A percentile compares a stretch with the other conserved stretches of the same genome.
phyloP scores from a whole-genome alignment of 2,329 filamentous ascomycete species.

The Penicillium hesseltinei region DNA sequence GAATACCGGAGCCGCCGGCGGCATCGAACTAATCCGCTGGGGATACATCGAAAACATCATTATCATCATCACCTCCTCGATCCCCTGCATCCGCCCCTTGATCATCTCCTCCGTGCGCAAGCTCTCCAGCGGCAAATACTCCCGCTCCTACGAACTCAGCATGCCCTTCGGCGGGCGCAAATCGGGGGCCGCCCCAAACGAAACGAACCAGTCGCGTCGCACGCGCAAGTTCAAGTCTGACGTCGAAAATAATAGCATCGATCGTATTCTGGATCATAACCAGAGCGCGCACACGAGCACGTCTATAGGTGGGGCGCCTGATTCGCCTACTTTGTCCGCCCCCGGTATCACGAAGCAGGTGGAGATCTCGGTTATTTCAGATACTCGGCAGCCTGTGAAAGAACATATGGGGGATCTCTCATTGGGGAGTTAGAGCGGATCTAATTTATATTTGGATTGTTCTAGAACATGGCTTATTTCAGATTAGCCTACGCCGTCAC shows the following conservation, averaged over 20 bases:
- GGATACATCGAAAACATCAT: constrained; percentile 30
- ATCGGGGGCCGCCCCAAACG: constrained; percentile 13
- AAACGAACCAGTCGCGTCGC: constrained; percentile 17
- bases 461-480: neutral
- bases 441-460: neutral
- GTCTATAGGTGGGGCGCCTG: constrained; percentile 7
- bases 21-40: constrained; percentile 31
- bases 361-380: constrained; percentile 26
- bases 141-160: constrained; percentile 31
- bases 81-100: constrained; percentile 32
- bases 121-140: constrained; percentile 25
- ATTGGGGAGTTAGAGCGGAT: neutral
- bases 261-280: constrained; percentile 25
- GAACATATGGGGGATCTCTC: neutral
- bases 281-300: constrained; percentile 11
- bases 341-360: constrained; percentile 31
- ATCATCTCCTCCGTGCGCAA: constrained; percentile 33
- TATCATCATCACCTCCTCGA: constrained; percentile 33
- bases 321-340: constrained; percentile 9
- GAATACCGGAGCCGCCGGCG: constrained; percentile 25
- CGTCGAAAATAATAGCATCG: constrained; percentile 25
- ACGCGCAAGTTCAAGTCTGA: constrained; percentile 15
- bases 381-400: neutral
- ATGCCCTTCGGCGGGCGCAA: constrained; percentile 22
- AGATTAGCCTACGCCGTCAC: neutral